phyloP scores from a whole-genome alignment of 768 basidiomycete genomes.

The Gymnopilus junonius region DNA sequence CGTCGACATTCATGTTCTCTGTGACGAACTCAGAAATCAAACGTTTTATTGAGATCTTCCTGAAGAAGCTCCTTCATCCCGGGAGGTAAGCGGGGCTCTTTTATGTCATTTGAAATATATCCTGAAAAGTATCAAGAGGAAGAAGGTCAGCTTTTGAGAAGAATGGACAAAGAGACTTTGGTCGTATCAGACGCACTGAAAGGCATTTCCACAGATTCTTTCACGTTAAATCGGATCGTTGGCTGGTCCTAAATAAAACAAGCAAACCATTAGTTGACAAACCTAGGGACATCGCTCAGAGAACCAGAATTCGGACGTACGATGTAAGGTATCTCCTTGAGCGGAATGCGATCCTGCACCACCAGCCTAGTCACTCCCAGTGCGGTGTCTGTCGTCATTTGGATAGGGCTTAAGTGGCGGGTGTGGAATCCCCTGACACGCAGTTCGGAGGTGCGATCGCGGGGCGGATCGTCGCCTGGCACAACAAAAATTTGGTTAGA shows the following conservation, averaged over 20 bases:
- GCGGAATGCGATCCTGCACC: conserved; percentile 72
- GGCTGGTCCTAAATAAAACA: conserved; percentile 72
- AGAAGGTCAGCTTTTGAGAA: neutral
- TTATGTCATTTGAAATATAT: conserved; percentile 48
- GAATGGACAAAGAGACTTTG: neutral
- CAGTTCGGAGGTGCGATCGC: conserved; percentile 90
- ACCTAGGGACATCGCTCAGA: no score
- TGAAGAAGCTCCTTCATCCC: conserved; percentile 90
- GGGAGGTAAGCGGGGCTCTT: conserved; percentile 78
- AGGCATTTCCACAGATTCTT: conserved; percentile 98
- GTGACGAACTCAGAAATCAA: conserved; percentile 67
- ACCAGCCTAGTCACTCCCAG: conserved; percentile 88
- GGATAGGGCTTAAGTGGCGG: conserved; percentile 82
- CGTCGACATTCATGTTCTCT: no score
- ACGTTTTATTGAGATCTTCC: conserved; percentile 85
- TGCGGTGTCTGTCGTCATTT: conserved; percentile 99
- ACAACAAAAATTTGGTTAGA: neutral
- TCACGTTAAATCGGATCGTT: conserved; percentile 83
- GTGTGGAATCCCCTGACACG: conserved; percentile 85
- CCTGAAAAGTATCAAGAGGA: conserved; percentile 33
- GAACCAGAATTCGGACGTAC: conserved; percentile 46
- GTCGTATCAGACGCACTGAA: conserved; percentile 66
- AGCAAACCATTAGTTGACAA: neutral
- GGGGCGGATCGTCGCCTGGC: conserved; percentile 91
- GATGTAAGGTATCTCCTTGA: conserved; percentile 75